Percentiles rank a stretch among this genome's conserved stretches.
These are phyloP conservation scores for Luvunga scandens DNA, from an alignment of 345 rosid species.

Conservation along the genomic window DNA sequence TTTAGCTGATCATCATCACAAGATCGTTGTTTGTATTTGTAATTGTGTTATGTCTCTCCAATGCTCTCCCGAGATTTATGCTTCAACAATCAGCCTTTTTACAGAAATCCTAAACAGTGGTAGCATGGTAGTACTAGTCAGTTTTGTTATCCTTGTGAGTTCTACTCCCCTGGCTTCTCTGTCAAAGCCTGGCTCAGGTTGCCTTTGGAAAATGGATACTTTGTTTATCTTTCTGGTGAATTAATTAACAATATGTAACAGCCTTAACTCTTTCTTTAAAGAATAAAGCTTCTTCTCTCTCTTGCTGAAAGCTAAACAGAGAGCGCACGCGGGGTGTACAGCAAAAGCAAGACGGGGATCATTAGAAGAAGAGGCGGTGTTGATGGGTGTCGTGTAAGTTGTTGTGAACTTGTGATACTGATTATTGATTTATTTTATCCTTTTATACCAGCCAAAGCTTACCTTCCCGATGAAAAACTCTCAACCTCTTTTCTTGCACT, in stretches of 20 bases:
- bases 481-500: conserved; percentile 46
- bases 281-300: conserved; percentile 13
- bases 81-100: conserved; percentile 67
- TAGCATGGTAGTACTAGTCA: conserved; percentile 16
- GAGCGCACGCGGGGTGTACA: conserved; percentile 29
- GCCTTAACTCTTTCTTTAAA: conserved; percentile 27
- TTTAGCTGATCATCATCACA: no score
- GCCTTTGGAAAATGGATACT: conserved; percentile 38
- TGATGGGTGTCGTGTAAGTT: background rate
- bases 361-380: background rate
- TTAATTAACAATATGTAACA: background rate
- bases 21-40: background rate
- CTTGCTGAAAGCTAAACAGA: background rate
- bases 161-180: conserved; percentile 23
- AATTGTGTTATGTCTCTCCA: conserved; percentile 16
- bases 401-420: no score
- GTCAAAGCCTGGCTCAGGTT: conserved; percentile 38
- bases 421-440: background rate
- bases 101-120: conserved; percentile 55
- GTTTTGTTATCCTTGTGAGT: conserved; percentile 13
- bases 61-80: conserved; percentile 92
- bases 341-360: background rate
- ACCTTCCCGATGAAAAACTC: conserved; percentile 88
- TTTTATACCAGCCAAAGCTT: conserved; percentile 28
- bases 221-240: conserved; percentile 29